Evolutionary conservation across 306 rosid genomes (phyloP).

Genomic region (Malus fusca): DNA sequence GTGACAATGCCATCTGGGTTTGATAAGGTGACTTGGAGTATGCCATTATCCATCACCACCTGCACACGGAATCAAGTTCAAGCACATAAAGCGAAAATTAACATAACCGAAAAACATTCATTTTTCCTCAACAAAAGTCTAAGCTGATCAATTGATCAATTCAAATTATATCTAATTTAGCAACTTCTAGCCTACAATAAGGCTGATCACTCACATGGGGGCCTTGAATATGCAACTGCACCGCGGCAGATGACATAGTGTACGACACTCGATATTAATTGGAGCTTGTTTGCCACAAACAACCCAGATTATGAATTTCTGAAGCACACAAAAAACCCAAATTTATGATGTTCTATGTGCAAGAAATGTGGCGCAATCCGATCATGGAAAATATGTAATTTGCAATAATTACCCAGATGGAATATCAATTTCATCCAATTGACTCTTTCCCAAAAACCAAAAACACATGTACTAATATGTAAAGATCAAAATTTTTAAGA

Average conservation of each 20-base stretch:
- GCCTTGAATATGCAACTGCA: conserved; percentile 49
- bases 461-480: neutral
- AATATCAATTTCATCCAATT: neutral
- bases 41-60: conserved; percentile 96
- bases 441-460: neutral
- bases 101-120: neutral
- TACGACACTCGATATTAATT: conserved; percentile 16
- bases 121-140: neutral
- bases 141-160: neutral
- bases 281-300: conserved; percentile 10
- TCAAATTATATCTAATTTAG: neutral
- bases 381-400: neutral
- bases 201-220: conserved; percentile 45
- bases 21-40: conserved; percentile 73
- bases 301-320: conserved; percentile 3
- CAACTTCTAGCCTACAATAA: neutral
- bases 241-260: conserved; percentile 48
- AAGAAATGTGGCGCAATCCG: neutral
- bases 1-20: conserved; percentile 84
- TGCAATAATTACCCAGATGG: neutral
- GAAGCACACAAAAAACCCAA: neutral
- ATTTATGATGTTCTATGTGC: neutral
- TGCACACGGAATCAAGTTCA: conserved; percentile 29
- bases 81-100: neutral
- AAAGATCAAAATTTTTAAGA: neutral